Evolutionary conservation across 176 grass and related monocot species (phyloP).

Genomic region (Phyllostachys edulis): DNA sequence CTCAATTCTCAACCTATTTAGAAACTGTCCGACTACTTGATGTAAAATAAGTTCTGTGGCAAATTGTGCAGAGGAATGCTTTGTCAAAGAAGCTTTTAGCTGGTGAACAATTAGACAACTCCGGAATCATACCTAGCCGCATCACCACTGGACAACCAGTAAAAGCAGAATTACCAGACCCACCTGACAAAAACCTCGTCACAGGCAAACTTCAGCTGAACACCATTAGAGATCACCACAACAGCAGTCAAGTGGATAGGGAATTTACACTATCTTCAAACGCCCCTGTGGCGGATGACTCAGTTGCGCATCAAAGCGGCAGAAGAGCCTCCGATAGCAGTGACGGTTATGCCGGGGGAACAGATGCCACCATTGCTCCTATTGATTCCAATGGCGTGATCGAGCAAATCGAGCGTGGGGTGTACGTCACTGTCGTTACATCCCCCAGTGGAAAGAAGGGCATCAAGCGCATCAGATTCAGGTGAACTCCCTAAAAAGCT

Average conservation of each 20-base stretch:
- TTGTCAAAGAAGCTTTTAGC: slow-evolving; percentile 52
- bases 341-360: slow-evolving; percentile 22
- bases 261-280: neutral
- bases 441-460: slow-evolving; percentile 69
- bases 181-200: slow-evolving; percentile 22
- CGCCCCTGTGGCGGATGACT: neutral
- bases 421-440: slow-evolving; percentile 67
- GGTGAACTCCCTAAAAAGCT: slow-evolving; percentile 40
- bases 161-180: slow-evolving; percentile 38
- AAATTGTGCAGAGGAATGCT: slow-evolving; percentile 57
- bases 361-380: slow-evolving; percentile 27
- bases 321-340: slow-evolving; percentile 25
- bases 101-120: slow-evolving; percentile 17
- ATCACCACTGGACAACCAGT: slow-evolving; percentile 7
- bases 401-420: slow-evolving; percentile 70
- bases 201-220: slow-evolving; percentile 17
- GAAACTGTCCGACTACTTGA: neutral
- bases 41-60: neutral
- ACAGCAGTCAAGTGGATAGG: slow-evolving; percentile 5
- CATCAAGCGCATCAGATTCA: slow-evolving; percentile 80
- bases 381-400: slow-evolving; percentile 40
- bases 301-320: slow-evolving; percentile 17
- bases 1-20: neutral
- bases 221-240: slow-evolving; percentile 18
- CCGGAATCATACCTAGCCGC: slow-evolving; percentile 13